Evolutionary conservation across 495 filamentous ascomycete species (phyloP), one percentile per base, ranked within the genome.

Genomic region (Hyaloscypha hepaticicola): DNA sequence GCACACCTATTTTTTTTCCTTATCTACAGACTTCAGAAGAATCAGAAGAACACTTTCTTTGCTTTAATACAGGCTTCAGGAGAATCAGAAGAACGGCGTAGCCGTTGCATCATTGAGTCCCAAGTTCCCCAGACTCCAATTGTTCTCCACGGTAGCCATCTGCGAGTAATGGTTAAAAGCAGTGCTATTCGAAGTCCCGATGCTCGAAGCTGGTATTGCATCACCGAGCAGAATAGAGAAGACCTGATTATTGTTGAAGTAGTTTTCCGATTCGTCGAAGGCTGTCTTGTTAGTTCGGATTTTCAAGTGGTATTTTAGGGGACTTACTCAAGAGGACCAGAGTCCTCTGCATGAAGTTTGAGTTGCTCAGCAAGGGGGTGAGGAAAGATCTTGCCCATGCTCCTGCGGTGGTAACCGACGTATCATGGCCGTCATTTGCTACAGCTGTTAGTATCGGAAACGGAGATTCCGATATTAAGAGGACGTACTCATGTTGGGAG

Each of bases 131-230:
- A 73, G 31, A 52, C 72, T 71, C 79, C 79, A 88, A 78, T 92
- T 92, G 12, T 83, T 84, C 28, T 81, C 77, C 33, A 87, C 79
- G 14, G 87, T 86, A 11, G 87, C 77, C 65, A 91, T 81, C 60
- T 81, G 77, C 45, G 82, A 87, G 78, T 88, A 91, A 78, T 90
- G 88, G 69, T 78, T 87, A 76, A 90, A 91, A 76, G 84, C 88
- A 29, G 78, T 85, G 69, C 80, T 70, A 70, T 91, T 87, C 4
- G 73, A 81, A 16, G 86, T 89, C 27, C 87, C 87, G 60, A 81
- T 76, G 7, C 85, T 75, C 41, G 77, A 57, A 4, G 76, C 55
- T n/a, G 87, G 84, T 25, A 92, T 76, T 31, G 86, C 86, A 65
- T 82, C 86, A 9, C 89, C 89, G 33, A 92, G 73, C 3, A 91